These are phyloP conservation scores for Rubus parviflorus DNA, from an alignment of 306 rosid genomes.

Conservation along the genomic window DNA sequence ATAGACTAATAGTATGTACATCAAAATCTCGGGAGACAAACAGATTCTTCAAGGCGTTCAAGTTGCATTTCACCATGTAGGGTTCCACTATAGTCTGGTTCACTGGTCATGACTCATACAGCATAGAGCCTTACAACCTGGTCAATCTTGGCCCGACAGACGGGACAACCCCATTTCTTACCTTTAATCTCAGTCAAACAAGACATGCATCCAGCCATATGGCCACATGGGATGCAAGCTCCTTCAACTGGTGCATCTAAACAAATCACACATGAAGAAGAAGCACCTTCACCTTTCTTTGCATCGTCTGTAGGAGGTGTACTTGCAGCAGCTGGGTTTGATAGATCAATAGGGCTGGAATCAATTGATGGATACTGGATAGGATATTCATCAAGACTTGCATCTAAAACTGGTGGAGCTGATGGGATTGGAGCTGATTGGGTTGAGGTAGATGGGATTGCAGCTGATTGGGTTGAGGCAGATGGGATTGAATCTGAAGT, in stretches of 20 bases:
- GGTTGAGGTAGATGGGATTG: background rate
- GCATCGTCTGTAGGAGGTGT: conserved; percentile 33
- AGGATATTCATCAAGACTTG: conserved; percentile 44
- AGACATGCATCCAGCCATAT: conserved; percentile 96
- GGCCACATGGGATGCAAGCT: conserved; percentile 99
- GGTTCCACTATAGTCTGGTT: conserved; percentile 23
- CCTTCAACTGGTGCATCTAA: conserved; percentile 97
- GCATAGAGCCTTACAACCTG: conserved; percentile 73
- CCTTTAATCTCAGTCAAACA: conserved; percentile 81
- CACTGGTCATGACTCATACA: conserved; percentile 47
- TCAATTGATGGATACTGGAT: conserved; percentile 84
- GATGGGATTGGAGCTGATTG: conserved; percentile 44
- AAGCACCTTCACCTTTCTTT: conserved; percentile 37
- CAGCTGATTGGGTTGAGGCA: background rate
- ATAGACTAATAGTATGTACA: conserved; percentile 36
- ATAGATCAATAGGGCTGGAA: conserved; percentile 51
- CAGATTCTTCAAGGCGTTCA: conserved; percentile 4
- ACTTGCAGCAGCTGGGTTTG: conserved; percentile 38
- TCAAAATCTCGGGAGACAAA: conserved; percentile 25
- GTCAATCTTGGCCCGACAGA: conserved; percentile 84
- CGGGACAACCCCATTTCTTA: conserved; percentile 99
- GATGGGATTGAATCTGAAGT: conserved; percentile 21
- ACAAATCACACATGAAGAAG: conserved; percentile 80
- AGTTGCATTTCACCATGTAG: conserved; percentile 20
- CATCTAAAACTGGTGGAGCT: conserved; percentile 60